phyloP scores from a whole-genome alignment of 176 grass and related monocot species.

The Aechmea fasciata region DNA sequence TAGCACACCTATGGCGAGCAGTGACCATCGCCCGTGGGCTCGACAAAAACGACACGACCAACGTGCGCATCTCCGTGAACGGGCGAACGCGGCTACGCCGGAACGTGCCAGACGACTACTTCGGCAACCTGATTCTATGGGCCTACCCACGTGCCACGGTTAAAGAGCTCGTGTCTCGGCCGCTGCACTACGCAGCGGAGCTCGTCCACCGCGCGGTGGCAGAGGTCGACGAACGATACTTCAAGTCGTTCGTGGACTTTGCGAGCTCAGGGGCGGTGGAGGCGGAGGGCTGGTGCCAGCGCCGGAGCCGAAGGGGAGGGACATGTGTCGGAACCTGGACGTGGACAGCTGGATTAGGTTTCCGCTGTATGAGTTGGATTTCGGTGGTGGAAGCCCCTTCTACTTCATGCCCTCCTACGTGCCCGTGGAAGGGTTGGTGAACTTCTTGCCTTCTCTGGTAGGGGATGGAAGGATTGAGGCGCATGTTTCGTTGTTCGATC shows the following conservation, averaged over 20 bases:
- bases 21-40: neutral
- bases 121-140: slow-evolving; percentile 17
- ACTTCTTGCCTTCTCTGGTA: slow-evolving; percentile 16
- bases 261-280: slow-evolving; percentile 3
- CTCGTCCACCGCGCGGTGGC: slow-evolving; percentile 5
- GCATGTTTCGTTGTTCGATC: slow-evolving; percentile 8
- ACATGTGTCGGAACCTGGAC: slow-evolving; percentile 11
- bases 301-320: neutral
- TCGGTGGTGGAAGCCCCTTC: slow-evolving; percentile 14
- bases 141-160: slow-evolving; percentile 10
- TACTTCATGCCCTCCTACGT: slow-evolving; percentile 33
- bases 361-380: slow-evolving; percentile 24
- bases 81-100: neutral
- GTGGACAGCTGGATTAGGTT: slow-evolving; percentile 26
- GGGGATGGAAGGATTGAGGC: slow-evolving; percentile 32
- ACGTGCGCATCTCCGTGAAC: neutral
- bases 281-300: slow-evolving; percentile 9
- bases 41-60: neutral
- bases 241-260: slow-evolving; percentile 25
- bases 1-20: neutral
- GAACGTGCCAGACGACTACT: neutral
- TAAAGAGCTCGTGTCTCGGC: slow-evolving; percentile 9
- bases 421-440: slow-evolving; percentile 14
- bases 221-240: slow-evolving; percentile 16
- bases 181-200: slow-evolving; percentile 10